These are phyloP conservation scores for Allium sativum DNA, from an alignment of 106 monocot species.

Conservation along the genomic window DNA sequence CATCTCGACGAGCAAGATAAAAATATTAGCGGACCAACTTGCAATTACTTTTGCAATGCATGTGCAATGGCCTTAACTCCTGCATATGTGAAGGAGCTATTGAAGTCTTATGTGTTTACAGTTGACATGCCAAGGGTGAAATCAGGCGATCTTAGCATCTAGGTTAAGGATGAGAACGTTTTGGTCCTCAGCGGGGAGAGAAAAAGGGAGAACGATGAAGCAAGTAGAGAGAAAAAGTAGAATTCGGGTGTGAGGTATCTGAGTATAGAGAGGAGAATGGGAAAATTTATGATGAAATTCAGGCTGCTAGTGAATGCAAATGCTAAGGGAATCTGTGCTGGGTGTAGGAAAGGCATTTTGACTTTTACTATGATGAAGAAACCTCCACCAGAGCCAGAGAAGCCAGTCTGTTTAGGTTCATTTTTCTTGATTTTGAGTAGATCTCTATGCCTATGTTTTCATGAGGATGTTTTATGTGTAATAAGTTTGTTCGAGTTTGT, in stretches of 20 bases:
- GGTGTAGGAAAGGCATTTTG: constrained; percentile 9
- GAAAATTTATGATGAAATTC: constrained; percentile 46
- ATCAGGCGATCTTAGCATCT: constrained; percentile 35
- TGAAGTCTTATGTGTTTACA: constrained; percentile 33
- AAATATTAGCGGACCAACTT: constrained; percentile 16
- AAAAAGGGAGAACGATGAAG: no score
- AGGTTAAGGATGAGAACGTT: constrained; percentile 31
- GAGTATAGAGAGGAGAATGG: constrained; percentile 26
- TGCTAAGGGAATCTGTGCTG: constrained; percentile 26
- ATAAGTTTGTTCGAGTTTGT: no score
- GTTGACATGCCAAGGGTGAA: constrained; percentile 76
- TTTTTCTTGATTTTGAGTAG: constrained; percentile 6
- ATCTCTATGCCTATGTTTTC: no score
- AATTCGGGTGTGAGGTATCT: constrained; percentile 19
- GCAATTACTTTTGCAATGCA: constrained; percentile 27
- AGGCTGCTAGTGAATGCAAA: constrained; percentile 33
- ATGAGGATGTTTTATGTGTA: no score
- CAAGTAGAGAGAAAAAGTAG: no score
- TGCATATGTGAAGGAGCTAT: constrained; percentile 8
- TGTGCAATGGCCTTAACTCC: constrained; percentile 61
- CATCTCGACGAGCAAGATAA: constrained; percentile 44
- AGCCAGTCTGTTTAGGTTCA: constrained; percentile 25
- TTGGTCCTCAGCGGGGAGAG: constrained; percentile 46
- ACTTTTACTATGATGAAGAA: constrained; percentile 29
- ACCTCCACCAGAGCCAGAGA: constrained; percentile 39